These are phyloP conservation scores for Diaporthe caulivora DNA, from an alignment of 2,329 filamentous ascomycete species.

Conservation along the genomic window DNA sequence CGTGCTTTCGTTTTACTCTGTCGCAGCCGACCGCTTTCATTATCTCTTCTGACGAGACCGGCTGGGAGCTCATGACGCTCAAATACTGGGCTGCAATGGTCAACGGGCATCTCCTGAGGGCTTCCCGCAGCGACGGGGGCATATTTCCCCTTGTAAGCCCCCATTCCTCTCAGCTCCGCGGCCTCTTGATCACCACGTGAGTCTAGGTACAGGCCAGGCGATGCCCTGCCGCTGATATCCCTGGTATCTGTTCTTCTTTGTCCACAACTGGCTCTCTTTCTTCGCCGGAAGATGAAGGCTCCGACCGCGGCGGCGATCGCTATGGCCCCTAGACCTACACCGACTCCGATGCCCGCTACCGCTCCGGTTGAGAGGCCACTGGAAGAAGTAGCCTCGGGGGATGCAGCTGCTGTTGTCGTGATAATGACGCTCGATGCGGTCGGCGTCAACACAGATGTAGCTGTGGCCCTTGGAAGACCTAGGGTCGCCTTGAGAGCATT, in stretches of 20 bases:
- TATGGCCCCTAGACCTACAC: not conserved
- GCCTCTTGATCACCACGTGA: not conserved
- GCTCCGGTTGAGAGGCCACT: not conserved
- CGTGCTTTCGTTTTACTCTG: not conserved
- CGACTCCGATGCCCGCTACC: not conserved
- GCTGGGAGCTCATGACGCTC: slow-evolving; percentile 5
- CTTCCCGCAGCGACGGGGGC: slow-evolving; percentile 3
- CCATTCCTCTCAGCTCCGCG: not conserved
- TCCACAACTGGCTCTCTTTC: not conserved
- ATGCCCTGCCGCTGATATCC: not conserved
- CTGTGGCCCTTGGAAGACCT: not conserved
- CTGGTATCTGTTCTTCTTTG: not conserved
- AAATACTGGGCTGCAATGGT: not conserved
- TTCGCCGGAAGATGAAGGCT: not conserved
- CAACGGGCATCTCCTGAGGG: slow-evolving; percentile 9
- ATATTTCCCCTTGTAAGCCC: not conserved
- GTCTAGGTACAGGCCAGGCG: not conserved
- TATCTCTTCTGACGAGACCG: not conserved
- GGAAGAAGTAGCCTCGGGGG: not conserved
- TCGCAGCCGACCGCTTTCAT: not conserved
- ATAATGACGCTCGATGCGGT: not conserved
- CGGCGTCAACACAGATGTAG: not conserved
- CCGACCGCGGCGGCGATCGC: not conserved
- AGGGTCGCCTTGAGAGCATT: not conserved
- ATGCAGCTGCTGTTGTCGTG: not conserved